Conservation (phyloP, 345 rosid genomes). For the Linum usitatissimum region DNA sequence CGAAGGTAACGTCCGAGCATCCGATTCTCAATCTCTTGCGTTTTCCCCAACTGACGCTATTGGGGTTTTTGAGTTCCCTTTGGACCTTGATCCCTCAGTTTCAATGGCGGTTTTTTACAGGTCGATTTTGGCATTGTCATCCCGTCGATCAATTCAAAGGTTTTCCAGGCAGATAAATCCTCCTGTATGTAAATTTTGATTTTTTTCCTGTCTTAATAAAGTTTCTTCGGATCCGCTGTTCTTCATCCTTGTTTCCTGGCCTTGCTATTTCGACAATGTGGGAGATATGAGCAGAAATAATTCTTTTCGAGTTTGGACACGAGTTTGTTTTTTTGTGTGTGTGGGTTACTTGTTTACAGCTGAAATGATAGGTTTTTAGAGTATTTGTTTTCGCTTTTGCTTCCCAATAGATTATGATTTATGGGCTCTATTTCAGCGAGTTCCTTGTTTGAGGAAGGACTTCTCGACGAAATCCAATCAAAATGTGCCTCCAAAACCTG, state of each 20-base stretch:
- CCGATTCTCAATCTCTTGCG: not conserved
- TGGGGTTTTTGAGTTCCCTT: not conserved
- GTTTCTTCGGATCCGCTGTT: not conserved
- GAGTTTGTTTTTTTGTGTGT: not conserved
- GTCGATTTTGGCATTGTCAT: constrained; percentile 56
- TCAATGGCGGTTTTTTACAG: constrained; percentile 22
- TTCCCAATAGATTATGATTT: constrained; percentile 5
- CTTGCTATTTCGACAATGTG: not conserved
- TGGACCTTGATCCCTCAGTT: not conserved
- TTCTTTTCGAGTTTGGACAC: not conserved
- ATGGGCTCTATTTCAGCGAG: constrained; percentile 17
- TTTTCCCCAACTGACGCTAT: not conserved
- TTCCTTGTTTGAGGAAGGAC: constrained; percentile 38
- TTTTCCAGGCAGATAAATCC: constrained; percentile 32
- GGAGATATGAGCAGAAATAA: not conserved
- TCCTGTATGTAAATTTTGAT: constrained; percentile 30
- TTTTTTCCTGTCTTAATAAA: not conserved
- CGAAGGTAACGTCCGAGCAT: constrained; percentile 17
- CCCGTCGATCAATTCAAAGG: constrained; percentile 37
- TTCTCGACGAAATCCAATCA: constrained; percentile 37
- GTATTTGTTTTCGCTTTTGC: not conserved
- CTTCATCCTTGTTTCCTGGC: not conserved
- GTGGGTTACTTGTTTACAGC: not conserved
- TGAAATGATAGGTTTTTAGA: not conserved
- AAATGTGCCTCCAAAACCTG: constrained; percentile 36